Evolutionary conservation across 805 yeast genomes (phyloP).

Genomic region (Starmerella vaccinii): DNA sequence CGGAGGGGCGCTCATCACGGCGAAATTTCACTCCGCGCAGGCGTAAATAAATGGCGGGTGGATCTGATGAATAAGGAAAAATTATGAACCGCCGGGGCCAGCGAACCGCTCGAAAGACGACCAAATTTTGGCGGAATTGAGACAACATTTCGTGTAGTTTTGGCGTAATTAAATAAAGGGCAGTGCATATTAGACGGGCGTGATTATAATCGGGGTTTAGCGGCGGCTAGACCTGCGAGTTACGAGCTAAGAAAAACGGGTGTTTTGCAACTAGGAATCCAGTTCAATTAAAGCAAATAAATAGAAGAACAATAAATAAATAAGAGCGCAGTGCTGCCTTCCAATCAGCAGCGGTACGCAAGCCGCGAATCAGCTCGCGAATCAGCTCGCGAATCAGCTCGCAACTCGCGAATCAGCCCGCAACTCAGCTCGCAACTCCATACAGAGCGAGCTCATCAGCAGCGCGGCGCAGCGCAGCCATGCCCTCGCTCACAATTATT

Average conservation of each 20-base stretch:
- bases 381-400: too few species aligned
- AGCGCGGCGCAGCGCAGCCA: background rate
- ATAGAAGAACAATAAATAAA: background rate
- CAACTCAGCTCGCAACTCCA: too few species aligned
- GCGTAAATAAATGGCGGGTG: background rate
- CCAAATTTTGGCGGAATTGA: too few species aligned
- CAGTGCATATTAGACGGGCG: too few species aligned
- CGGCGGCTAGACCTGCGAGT: too few species aligned
- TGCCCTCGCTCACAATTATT: background rate
- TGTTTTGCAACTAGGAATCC: too few species aligned
- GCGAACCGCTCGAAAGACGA: background rate
- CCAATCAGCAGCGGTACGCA: background rate
- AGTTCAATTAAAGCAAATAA: background rate
- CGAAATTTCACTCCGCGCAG: background rate
- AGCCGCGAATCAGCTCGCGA: too few species aligned
- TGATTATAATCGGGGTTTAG: too few species aligned
- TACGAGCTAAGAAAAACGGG: too few species aligned
- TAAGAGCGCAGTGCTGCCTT: background rate
- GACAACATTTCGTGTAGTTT: too few species aligned
- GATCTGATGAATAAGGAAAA: conserved; percentile 1
- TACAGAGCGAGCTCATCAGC: background rate
- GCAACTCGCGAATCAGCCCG: too few species aligned
- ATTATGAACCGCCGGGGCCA: background rate
- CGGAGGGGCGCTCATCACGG: background rate
- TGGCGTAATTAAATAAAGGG: too few species aligned